Percentiles rank a stretch among this genome's conserved stretches.
Evolutionary conservation across 331 rosid genomes (phyloP).

Genomic region (Quercus phellos): DNA sequence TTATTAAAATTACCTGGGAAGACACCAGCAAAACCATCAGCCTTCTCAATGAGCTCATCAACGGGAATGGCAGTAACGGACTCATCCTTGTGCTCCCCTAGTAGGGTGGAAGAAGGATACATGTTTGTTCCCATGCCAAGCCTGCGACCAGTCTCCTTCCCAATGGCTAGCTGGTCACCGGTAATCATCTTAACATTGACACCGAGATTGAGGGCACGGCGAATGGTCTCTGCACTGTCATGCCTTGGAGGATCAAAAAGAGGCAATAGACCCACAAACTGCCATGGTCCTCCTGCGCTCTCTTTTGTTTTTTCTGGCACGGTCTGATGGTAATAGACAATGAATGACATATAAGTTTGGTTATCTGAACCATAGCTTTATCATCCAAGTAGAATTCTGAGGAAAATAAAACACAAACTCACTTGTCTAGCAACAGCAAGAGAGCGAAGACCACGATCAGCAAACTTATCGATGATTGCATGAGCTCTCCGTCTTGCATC

Average conservation of each 20-base stretch:
- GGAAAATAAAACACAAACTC: background rate
- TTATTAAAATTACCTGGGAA: slow-evolving; percentile 61
- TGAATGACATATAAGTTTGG: background rate
- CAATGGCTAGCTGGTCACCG: slow-evolving; percentile 90
- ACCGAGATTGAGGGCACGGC: slow-evolving; percentile 74
- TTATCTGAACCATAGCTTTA: background rate
- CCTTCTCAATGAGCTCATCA: slow-evolving; percentile 91
- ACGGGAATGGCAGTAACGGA: slow-evolving; percentile 52
- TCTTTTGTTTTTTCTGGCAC: slow-evolving; percentile 71
- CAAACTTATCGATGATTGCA: slow-evolving; percentile 76
- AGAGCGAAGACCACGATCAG: slow-evolving; percentile 89
- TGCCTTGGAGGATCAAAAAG: slow-evolving; percentile 96
- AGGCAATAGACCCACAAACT: slow-evolving; percentile 80
- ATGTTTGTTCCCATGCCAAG: slow-evolving; percentile 98
- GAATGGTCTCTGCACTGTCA: slow-evolving; percentile 91
- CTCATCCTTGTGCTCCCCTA: slow-evolving; percentile 67
- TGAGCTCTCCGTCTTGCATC: slow-evolving; percentile 54
- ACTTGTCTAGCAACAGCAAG: slow-evolving; percentile 71
- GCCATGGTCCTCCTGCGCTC: slow-evolving; percentile 71
- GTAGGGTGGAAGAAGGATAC: slow-evolving; percentile 97
- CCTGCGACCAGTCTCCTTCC: slow-evolving; percentile 88
- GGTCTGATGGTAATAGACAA: slow-evolving; percentile 26
- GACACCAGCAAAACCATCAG: slow-evolving; percentile 96
- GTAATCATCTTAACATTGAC: slow-evolving; percentile 96
- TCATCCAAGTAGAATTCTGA: background rate